These are phyloP conservation scores for Castanea crenata DNA, from an alignment of 306 rosid species.

Conservation along the genomic window DNA sequence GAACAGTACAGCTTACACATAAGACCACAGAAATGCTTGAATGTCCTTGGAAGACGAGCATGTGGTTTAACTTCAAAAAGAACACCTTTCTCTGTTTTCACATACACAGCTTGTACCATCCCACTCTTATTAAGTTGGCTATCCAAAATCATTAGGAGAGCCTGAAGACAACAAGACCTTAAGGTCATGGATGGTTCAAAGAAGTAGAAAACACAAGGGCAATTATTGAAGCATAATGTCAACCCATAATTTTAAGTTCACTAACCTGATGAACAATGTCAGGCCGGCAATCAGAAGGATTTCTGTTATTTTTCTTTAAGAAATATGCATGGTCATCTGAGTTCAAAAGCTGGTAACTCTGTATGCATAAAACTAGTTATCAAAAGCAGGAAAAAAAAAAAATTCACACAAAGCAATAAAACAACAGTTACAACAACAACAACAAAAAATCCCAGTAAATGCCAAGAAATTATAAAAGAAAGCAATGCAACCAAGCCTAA, in stretches of 20 bases:
- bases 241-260: not conserved
- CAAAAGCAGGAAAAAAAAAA: too few relatives aligned
- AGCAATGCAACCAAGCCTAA: too few relatives aligned
- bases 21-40: slow-evolving; percentile 38
- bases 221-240: not conserved
- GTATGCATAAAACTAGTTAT: too few relatives aligned
- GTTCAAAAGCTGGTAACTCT: slow-evolving; percentile 7
- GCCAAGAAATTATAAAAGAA: too few relatives aligned
- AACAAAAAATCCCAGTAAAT: not conserved
- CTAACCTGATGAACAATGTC: slow-evolving; percentile 28
- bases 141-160: slow-evolving; percentile 28
- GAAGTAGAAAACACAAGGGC: too few relatives aligned
- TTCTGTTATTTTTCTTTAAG: slow-evolving; percentile 26
- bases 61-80: slow-evolving; percentile 43
- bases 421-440: too few relatives aligned
- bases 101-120: slow-evolving; percentile 34
- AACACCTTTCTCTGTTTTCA: slow-evolving; percentile 32
- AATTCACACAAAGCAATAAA: too few relatives aligned
- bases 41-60: slow-evolving; percentile 35
- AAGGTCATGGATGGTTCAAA: too few relatives aligned
- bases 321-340: slow-evolving; percentile 19
- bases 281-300: slow-evolving; percentile 32
- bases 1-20: slow-evolving; percentile 22
- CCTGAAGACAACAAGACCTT: slow-evolving; percentile 1
- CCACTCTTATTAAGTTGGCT: slow-evolving; percentile 42